Evolutionary conservation across 441 rosid species (phyloP).

Genomic region (Caryocar brasiliense): DNA sequence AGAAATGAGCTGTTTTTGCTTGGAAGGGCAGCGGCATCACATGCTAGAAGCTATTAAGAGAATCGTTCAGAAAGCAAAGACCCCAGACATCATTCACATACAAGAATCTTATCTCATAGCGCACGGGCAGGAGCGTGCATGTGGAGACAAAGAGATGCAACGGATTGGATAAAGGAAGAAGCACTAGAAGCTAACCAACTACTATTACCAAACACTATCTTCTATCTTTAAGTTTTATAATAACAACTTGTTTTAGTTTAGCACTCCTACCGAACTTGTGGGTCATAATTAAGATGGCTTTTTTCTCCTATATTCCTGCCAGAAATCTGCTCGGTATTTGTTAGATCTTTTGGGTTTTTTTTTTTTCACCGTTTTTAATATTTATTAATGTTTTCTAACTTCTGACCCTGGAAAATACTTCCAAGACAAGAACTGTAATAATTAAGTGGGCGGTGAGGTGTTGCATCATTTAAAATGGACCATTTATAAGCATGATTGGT

Average conservation of each 20-base stretch:
- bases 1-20: slow-evolving; percentile 38
- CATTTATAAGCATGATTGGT: background rate
- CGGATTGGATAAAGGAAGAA: background rate
- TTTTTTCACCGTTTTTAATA: background rate
- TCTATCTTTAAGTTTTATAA: too few relatives aligned
- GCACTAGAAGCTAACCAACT: background rate
- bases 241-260: too few relatives aligned
- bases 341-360: background rate
- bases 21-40: slow-evolving; percentile 37
- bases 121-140: slow-evolving; percentile 29
- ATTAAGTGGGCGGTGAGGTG: slow-evolving; percentile 15
- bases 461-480: slow-evolving; percentile 1
- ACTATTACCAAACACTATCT: too few relatives aligned
- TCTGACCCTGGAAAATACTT: background rate
- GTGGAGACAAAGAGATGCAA: slow-evolving; percentile 25
- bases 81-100: background rate
- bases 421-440: background rate
- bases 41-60: slow-evolving; percentile 18
- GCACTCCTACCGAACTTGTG: background rate
- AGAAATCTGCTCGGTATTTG: background rate
- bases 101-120: slow-evolving; percentile 3
- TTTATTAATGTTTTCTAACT: background rate
- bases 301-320: slow-evolving; percentile 1
- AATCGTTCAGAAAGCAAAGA: slow-evolving; percentile 13
- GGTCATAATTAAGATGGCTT: background rate